Percentiles rank a stretch among this genome's conserved stretches.
Evolutionary conservation across 352 stramenopile genomes (phyloP).

Genomic region (Plasmopara viticola): DNA sequence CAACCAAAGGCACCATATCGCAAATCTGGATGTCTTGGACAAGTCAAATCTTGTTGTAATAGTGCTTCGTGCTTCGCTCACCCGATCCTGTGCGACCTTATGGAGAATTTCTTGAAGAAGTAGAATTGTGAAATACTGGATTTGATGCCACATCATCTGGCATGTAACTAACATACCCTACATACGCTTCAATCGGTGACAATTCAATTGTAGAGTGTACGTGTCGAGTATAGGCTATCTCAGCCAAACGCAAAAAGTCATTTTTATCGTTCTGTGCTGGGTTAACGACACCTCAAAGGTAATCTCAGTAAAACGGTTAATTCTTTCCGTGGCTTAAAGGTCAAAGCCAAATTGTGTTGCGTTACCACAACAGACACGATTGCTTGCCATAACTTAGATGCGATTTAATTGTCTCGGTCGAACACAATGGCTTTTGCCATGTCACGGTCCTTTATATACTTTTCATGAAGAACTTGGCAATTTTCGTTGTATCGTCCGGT

Average conservation of each 20-base stretch:
- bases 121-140: neutral
- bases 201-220: neutral
- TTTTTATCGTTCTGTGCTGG: neutral
- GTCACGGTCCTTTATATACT: neutral
- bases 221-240: neutral
- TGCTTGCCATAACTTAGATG: neutral
- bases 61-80: neutral
- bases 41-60: neutral
- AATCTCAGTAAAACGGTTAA: neutral
- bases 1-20: neutral
- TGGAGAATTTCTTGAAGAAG: neutral
- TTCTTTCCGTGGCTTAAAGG: neutral
- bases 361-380: neutral
- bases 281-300: constrained; percentile 1
- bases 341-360: neutral
- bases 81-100: neutral
- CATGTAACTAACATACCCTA: neutral
- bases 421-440: neutral
- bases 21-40: neutral
- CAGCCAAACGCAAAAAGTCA: neutral
- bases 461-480: neutral
- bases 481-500: neutral
- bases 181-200: neutral
- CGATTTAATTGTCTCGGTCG: neutral
- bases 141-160: neutral